Percentiles rank a stretch among this genome's conserved stretches.
Evolutionary conservation across 495 filamentous ascomycete species (phyloP).

Genomic region (Aspergillus bertholletiae): DNA sequence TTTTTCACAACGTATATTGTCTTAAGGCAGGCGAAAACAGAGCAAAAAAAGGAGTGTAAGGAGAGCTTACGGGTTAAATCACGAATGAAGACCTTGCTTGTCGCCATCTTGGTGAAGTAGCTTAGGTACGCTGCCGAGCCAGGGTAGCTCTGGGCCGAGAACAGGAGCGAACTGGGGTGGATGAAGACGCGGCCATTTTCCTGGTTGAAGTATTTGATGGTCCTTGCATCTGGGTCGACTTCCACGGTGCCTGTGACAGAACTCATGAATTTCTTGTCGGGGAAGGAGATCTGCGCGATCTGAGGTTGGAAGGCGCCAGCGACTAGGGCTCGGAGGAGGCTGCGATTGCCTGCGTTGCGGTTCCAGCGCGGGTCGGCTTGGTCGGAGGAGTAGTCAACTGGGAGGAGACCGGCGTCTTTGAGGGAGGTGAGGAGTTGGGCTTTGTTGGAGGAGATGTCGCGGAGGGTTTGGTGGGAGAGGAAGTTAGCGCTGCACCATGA

Average conservation of each 20-base stretch:
- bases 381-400: conserved; percentile 39
- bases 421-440: conserved; percentile 83
- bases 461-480: conserved; percentile 76
- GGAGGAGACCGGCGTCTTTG: conserved; percentile 78
- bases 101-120: conserved; percentile 89
- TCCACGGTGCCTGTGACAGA: conserved; percentile 83
- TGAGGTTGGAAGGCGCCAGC: conserved; percentile 90
- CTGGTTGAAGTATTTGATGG: conserved; percentile 87
- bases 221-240: conserved; percentile 85
- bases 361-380: conserved; percentile 33
- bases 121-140: conserved; percentile 67
- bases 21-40: too few species aligned
- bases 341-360: conserved; percentile 48
- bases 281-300: conserved; percentile 83
- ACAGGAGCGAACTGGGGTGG: conserved; percentile 82
- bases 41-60: too few species aligned
- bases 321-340: conserved; percentile 81
- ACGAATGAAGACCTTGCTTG: conserved; percentile 81
- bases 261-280: conserved; percentile 89
- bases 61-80: conserved; percentile 76
- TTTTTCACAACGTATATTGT: not conserved
- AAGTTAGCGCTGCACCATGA: conserved; percentile 85
- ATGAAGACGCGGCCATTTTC: conserved; percentile 88
- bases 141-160: conserved; percentile 71
- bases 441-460: conserved; percentile 82